Conservation (phyloP, 805 yeast genomes). For the Zygosaccharomyces bailii region DNA sequence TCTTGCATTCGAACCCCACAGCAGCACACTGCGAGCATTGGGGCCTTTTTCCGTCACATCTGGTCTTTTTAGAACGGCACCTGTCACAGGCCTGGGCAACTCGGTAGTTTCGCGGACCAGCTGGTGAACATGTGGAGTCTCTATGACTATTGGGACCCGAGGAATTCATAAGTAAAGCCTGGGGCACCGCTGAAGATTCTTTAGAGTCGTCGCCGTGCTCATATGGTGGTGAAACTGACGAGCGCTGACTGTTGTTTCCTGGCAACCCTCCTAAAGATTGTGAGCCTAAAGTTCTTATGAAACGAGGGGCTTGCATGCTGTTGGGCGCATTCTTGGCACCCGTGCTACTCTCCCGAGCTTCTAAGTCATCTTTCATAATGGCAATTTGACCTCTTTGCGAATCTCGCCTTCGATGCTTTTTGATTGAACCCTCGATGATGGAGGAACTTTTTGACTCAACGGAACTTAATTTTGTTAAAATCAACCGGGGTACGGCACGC, state of each 20-base stretch:
- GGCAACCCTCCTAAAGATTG: conserved; percentile 19
- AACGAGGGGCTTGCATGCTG: conserved; percentile 5
- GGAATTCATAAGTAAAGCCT: not conserved
- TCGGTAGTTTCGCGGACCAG: conserved; percentile 43
- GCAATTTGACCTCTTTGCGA: not conserved
- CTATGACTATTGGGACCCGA: not conserved
- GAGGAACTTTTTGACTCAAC: not conserved
- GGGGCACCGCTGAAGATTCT: conserved; percentile 4
- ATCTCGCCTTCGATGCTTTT: not conserved
- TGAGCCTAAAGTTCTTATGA: conserved; percentile 23
- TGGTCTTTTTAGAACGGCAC: conserved; percentile 50
- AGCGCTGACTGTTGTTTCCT: conserved; percentile 13
- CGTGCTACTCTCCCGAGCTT: conserved; percentile 7
- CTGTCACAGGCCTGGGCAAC: conserved; percentile 92
- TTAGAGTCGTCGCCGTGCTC: conserved; percentile 5
- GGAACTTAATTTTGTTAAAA: not conserved
- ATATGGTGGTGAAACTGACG: conserved; percentile 14
- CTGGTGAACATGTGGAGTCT: conserved; percentile 11
- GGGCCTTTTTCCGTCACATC: conserved; percentile 55
- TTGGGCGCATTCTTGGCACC: conserved; percentile 12
- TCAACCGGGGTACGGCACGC: not conserved
- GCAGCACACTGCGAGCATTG: conserved; percentile 73
- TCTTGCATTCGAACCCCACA: conserved; percentile 84
- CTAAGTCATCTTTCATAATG: conserved; percentile 8
- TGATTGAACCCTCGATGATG: not conserved